Evolutionary conservation across 2,329 filamentous ascomycete genomes (phyloP).

Genomic region (Aspergillus terreus): DNA sequence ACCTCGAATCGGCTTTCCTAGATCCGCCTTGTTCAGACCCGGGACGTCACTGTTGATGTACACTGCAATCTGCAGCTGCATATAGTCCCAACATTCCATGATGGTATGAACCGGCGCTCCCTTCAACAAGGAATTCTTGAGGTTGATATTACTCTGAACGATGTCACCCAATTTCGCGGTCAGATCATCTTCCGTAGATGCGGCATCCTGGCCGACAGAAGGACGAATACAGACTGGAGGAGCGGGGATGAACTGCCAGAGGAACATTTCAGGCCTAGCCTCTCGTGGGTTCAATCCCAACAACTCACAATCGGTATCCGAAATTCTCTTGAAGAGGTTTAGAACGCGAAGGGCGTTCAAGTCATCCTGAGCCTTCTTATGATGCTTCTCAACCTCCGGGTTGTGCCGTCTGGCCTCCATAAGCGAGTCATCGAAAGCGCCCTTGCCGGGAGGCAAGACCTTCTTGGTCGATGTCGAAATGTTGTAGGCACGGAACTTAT

Average conservation of each 20-base stretch:
- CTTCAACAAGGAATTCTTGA: constrained; percentile 75
- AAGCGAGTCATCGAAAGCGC: constrained; percentile 83
- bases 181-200: constrained; percentile 93
- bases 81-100: constrained; percentile 97
- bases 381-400: constrained; percentile 80
- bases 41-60: constrained; percentile 98
- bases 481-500: constrained; percentile 86
- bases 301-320: constrained; percentile 80
- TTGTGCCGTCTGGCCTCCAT: constrained; percentile 72
- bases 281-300: constrained; percentile 83
- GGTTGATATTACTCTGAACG: constrained; percentile 83
- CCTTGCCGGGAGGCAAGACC: constrained; percentile 73
- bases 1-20: constrained; percentile 84
- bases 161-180: constrained; percentile 98
- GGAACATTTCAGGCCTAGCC: constrained; percentile 89
- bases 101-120: constrained; percentile 83
- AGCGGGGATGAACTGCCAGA: constrained; percentile 94
- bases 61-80: constrained; percentile 92
- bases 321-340: constrained; percentile 87
- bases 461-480: constrained; percentile 85
- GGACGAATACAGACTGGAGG: constrained; percentile 92
- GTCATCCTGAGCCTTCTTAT: constrained; percentile 91
- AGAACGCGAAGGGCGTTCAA: constrained; percentile 84
- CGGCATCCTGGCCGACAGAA: constrained; percentile 86
- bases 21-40: constrained; percentile 81